Conservation (phyloP, 148 eudicot genomes). For the Rhododendron williamsianum region DNA sequence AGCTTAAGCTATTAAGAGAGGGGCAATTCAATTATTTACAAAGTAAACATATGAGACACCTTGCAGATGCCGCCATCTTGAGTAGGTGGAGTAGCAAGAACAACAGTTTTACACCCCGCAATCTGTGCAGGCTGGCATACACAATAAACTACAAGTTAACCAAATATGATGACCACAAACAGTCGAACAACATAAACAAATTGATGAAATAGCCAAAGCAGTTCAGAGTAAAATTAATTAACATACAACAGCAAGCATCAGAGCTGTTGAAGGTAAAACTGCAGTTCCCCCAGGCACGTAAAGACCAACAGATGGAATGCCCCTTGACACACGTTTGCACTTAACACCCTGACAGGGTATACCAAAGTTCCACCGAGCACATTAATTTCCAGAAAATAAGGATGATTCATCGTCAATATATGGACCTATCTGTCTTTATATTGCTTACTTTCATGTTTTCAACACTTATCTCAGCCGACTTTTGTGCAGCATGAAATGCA, state of each 20-base stretch:
- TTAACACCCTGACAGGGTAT: slow-evolving; percentile 68
- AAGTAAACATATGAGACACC: slow-evolving; percentile 27
- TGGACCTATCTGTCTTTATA: background rate
- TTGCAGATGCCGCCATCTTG: slow-evolving; percentile 90
- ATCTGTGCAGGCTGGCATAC: slow-evolving; percentile 83
- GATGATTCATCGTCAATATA: background rate
- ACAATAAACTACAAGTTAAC: slow-evolving; percentile 13
- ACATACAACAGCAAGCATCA: slow-evolving; percentile 96
- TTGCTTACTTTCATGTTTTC: slow-evolving; percentile 85
- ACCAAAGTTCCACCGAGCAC: background rate
- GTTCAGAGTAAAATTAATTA: slow-evolving; percentile 9
- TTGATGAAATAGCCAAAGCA: background rate
- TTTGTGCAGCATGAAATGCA: slow-evolving; percentile 95
- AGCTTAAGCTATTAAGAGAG: background rate
- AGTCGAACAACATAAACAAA: slow-evolving; percentile 1
- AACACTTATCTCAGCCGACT: slow-evolving; percentile 60
- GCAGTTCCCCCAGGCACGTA: slow-evolving; percentile 99
- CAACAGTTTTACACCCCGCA: slow-evolving; percentile 93
- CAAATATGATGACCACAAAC: slow-evolving; percentile 6
- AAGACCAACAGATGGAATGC: slow-evolving; percentile 90
- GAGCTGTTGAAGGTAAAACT: slow-evolving; percentile 93
- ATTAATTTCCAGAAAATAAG: slow-evolving; percentile 17
- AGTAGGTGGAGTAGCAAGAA: slow-evolving; percentile 94
- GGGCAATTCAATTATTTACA: background rate
- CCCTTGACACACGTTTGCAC: slow-evolving; percentile 91